Evolutionary conservation across 352 stramenopile genomes (phyloP), one percentile per base, ranked within the genome.

Genomic region (Aphanomyces astaci): DNA sequence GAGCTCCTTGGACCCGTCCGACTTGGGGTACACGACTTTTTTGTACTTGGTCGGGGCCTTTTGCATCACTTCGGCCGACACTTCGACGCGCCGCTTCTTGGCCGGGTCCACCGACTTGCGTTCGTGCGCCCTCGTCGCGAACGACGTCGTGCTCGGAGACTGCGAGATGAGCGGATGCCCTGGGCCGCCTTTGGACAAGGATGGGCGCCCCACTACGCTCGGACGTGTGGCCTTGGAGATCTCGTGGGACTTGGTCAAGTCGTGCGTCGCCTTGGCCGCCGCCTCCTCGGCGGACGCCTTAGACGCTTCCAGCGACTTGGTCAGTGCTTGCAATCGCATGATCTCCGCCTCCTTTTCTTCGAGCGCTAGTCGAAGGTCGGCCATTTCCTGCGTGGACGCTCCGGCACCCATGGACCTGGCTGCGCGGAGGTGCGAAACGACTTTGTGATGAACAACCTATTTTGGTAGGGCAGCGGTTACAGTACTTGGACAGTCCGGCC

Each of bases 31-130:
- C 28, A 90, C 73, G 0, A 83, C 70, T 3, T 79, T 81, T 36
- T 90, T 72, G 17, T 81, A 74, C 0, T 72, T 64, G 17, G 60
- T 52, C 25, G 67, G 70, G 31, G 83, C 84, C 30, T 78, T 83
- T 52, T 82, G 80, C 65, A 92, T 90, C 11, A 92, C 78, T 63
- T 92, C 84, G 25, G 84, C 84, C 65, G 81, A 90, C 62, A 90
- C 81, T 71, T 92, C 84, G 0, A 90, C 74, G 56, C 84, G 82
- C 0, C 82, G 79, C n/a, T 66, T 70, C 17, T 52, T 68, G 56
- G 56, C 32, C 11, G 51, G 51, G n/a, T 59, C 22, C 31, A 65
- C 51, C 24, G 28, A 52, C n/a, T 55, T 39, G 60, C 62, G 51
- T 46, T 52, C 30, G 11, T 43, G 32, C 24, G 62, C 51, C 40